Percentiles rank a stretch among this genome's conserved stretches.
Evolutionary conservation across 2,329 filamentous ascomycete species (phyloP).

Genomic region (Fusarium incarnatum): DNA sequence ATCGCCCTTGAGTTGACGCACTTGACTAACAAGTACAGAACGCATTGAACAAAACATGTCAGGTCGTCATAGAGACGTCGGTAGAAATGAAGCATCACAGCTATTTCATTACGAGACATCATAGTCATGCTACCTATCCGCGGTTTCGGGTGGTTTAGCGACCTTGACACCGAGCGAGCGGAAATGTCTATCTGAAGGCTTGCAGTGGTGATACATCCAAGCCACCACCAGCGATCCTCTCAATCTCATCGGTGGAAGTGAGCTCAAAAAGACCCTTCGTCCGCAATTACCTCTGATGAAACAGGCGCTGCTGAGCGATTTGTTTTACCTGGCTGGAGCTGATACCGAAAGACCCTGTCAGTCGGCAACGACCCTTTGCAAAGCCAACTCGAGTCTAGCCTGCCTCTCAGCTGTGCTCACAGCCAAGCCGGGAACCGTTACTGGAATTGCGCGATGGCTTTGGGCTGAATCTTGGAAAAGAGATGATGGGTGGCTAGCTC

Average conservation of each 20-base stretch:
- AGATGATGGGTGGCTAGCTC: conserved; percentile 10
- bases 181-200: neutral
- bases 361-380: conserved; percentile 2
- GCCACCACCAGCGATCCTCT: neutral
- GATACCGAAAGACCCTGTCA: conserved; percentile 15
- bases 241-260: neutral
- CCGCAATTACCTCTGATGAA: conserved; percentile 1
- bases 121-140: neutral
- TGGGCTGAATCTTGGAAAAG: conserved; percentile 1
- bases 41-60: neutral
- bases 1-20: neutral
- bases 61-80: neutral
- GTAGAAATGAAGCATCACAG: neutral
- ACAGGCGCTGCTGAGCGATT: conserved; percentile 10
- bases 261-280: conserved; percentile 11
- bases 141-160: neutral
- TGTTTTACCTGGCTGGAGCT: neutral
- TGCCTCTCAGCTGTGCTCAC: neutral
- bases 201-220: conserved; percentile 12
- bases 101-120: neutral
- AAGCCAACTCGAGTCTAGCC: conserved; percentile 10
- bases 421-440: conserved; percentile 34
- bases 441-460: conserved; percentile 3
- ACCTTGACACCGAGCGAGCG: neutral
- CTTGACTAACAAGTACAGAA: neutral